Base-by-base conservation (phyloP, 768 basidiomycete genomes). In the Pleurotus cornucopiae region DNA sequence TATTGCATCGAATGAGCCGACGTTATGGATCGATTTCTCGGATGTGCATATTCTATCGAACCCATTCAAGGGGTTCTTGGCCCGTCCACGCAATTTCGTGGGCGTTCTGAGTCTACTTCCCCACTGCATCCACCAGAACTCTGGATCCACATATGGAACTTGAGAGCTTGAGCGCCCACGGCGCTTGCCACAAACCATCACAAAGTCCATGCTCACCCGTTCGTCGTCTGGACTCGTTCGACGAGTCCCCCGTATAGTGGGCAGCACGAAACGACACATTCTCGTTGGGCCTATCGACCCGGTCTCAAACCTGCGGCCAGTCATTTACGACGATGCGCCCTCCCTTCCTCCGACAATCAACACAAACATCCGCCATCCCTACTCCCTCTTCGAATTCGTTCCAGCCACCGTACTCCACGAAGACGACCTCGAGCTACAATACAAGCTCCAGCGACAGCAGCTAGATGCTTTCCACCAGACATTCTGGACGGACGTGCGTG, bases 401-500 rank as follows among this genome's bases (percentile, higher is more conserved):
- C 65, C 69, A 38, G 66, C 63, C 39, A 64, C 66, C 41, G 61
- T 61, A 58, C 66, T 48, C 49, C 63, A 69, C 45, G 66, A 66
- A 74, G 74, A 46, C 45, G 72, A 79, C 30, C 67, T 79, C 6
- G 85, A 88, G 54, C 76, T 91, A 47, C 89, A 87, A 63, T 87
- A 80, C 75, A 84, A 81, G 57, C 70, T 91, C 46, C 81, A 85
- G 58, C 76, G 85, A 53, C 85, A 90, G 67, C 83, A 85, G 56
- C 69, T 91, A 18, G 89, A 92, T 63, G 75, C 82, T 20, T 85
- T 88, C 63, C 86, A 91, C 58, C 86, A 93, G 55, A 71, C 76
- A 14, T 94, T 91, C 67, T 94, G 91, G 91, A 69, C 82, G 53
- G 85, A 92, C 54, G 91, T 92, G 65, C 61, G 88, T 78, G n/a